A percentile compares a stretch with the other conserved stretches of the same genome.
Evolutionary conservation across 2,329 filamentous ascomycete species (phyloP).

Genomic region (Exophiala bonariae): DNA sequence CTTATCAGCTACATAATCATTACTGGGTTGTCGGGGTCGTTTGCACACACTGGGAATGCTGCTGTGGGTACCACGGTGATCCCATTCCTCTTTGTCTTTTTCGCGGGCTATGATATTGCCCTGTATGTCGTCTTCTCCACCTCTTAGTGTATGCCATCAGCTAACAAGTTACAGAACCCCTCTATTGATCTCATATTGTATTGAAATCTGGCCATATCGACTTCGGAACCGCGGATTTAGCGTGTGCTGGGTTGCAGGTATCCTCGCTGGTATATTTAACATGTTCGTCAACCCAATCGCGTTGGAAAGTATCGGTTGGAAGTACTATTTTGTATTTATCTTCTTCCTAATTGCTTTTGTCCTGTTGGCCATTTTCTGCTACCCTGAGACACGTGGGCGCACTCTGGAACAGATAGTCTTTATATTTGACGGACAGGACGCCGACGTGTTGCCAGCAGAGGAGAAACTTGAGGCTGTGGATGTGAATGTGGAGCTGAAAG

Average conservation of each 20-base stretch:
- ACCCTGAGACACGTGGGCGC: slow-evolving; percentile 32
- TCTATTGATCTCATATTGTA: slow-evolving; percentile 39
- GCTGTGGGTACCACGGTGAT: slow-evolving; percentile 31
- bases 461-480: too few relatives aligned
- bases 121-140: slow-evolving; percentile 16
- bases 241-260: slow-evolving; percentile 37
- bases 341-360: slow-evolving; percentile 29
- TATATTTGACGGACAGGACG: slow-evolving; percentile 31
- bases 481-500: too few relatives aligned
- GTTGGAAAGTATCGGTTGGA: slow-evolving; percentile 50
- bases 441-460: slow-evolving; percentile 13
- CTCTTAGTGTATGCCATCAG: background rate
- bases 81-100: too few relatives aligned
- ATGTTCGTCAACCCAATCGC: slow-evolving; percentile 50
- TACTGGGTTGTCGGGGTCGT: slow-evolving; percentile 30
- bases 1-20: slow-evolving; percentile 26
- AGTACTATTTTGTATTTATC: slow-evolving; percentile 53
- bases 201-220: slow-evolving; percentile 49
- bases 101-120: slow-evolving; percentile 39
- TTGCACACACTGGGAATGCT: slow-evolving; percentile 14
- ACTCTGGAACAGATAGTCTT: slow-evolving; percentile 31
- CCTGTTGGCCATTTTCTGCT: slow-evolving; percentile 26
- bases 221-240: slow-evolving; percentile 46
- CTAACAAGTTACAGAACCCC: slow-evolving; percentile 27
- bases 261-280: slow-evolving; percentile 47